Base-by-base conservation (phyloP, 2,329 filamentous ascomycete species). In the Monosporascus sp. region DNA sequence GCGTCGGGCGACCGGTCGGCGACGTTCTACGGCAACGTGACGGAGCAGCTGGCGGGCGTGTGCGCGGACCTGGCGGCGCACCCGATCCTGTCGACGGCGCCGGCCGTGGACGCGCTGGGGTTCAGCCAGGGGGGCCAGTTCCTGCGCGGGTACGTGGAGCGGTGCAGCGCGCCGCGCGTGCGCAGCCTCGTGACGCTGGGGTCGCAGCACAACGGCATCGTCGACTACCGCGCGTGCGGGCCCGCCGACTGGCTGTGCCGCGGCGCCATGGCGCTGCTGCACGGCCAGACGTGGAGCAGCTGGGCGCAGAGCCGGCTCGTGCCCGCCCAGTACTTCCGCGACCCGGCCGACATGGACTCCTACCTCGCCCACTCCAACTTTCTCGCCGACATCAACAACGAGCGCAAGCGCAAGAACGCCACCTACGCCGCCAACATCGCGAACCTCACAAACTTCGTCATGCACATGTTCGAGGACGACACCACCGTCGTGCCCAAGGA, bases 121-220 rank as follows among this genome's bases (percentile, higher is more conserved):
- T 97, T 99, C 76, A 94, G 89, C 15, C 94, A 99, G 71, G 94
- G 94, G 57, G 94, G 94, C 1, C 90, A 96, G 69, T 97, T 99
- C 74, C 81, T 99, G n/a, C 85, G 94, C 54, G 94, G 81, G 24
- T 92, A 96, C 68, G 77, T 96, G 58, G 85, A 99, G 77, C 82
- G 90, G 44, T 99, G 94, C 77, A 94, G 91, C 69, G 65, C 63
- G 36, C 86, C 90, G 0, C 85, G 83, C 4, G 82, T 96, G 14
- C 81, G 84, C 59, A 92, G 83, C 67, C 81, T 97, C 38, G 81
- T 96, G 57, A 97, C 92, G 2, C 95, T 94, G 63, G 92, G 92
- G 57, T 88, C 85, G 65, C 92, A 95, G 74, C 92, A 97, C 73
- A 94, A 93, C 69, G 94, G 94, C 51, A 97, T 99, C 69, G 76